Percentiles rank a stretch among this genome's conserved stretches.
These are phyloP conservation scores for Chalciporus chontae DNA, from an alignment of 768 basidiomycete species.

Conservation along the genomic window DNA sequence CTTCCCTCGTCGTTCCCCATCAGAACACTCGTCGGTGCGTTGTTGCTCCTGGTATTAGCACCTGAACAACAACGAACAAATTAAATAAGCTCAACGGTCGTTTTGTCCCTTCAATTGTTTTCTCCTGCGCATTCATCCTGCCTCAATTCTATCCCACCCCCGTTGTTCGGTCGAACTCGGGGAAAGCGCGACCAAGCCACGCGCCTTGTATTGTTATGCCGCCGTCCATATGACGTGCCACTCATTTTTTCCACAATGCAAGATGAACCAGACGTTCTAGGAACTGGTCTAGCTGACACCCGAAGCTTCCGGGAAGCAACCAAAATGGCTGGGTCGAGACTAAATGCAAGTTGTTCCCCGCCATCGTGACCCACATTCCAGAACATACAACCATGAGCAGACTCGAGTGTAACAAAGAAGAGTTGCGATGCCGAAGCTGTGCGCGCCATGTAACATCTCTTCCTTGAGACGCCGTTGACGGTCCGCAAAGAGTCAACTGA, in stretches of 20 bases:
- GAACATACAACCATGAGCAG: constrained; percentile 1
- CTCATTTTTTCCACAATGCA: neutral
- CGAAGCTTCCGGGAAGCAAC: too few species aligned
- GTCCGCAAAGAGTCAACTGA: neutral
- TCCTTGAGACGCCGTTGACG: constrained; percentile 1
- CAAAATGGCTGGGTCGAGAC: too few species aligned
- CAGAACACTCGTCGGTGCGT: neutral
- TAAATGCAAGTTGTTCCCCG: neutral
- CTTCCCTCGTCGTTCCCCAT: neutral
- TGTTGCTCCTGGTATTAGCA: neutral
- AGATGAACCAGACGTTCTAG: too few species aligned
- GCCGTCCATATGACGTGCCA: neutral
- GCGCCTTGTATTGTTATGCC: neutral
- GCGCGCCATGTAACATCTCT: neutral
- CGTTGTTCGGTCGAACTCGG: neutral
- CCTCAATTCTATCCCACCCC: too few species aligned
- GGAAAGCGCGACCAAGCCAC: neutral
- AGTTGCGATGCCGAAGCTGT: constrained; percentile 6
- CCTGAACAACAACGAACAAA: neutral
- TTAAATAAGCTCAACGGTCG: neutral
- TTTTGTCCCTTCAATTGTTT: neutral
- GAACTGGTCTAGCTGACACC: too few species aligned
- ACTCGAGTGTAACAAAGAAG: neutral
- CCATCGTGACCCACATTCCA: constrained; percentile 6
- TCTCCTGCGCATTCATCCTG: neutral